Base-by-base conservation (phyloP, 305 asterid species). In the Fraxinus floribunda region DNA sequence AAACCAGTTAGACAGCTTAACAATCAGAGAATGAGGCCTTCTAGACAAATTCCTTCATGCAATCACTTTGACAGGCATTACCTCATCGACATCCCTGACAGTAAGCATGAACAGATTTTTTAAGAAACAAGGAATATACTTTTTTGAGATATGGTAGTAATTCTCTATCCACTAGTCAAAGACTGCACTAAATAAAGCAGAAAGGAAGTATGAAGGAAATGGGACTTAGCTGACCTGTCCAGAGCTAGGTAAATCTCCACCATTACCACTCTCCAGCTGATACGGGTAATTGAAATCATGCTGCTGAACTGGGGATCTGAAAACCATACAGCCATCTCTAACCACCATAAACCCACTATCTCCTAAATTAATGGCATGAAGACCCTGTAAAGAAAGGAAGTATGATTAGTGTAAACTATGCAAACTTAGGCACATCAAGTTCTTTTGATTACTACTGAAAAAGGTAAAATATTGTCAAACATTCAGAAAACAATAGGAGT, bases 331-430 rank as follows among this genome's bases (percentile, higher is more conserved):
- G 62, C 99, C 99, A 35, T 92, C 97, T 87, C 99, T 90, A 41
- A 94, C 91, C 81, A 95, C 99, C 91, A 95, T 90, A 83, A 95
- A 95, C 64, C 99, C 99, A 85, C 99, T 95, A 82, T 95, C 99
- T 78, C 99, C 99, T 75, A 95, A 86, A 89, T 95, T 95, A 76
- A 94, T 85, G 82, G 97, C 99, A 83, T 91, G 92, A 79, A 95
- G 93, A 82, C 96, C 97, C 99, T 95, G 30, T 9, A 84, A 86
- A 87, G 62, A 44, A 64, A 74, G 60, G 4, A 34, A 68, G 18
- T 70, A 39, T 6, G 41, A 72, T 62, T 34, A 3, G 64, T 64
- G 68, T 8, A 20, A 16, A 66, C 36, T 20, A 32, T 4, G 68
- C 71, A 57, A 60, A 38, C 7, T 30, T 64, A 30, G 46, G 68